Conservation (phyloP, 192 early-diverging fungal species). For the Rhizophagus prolifer region DNA sequence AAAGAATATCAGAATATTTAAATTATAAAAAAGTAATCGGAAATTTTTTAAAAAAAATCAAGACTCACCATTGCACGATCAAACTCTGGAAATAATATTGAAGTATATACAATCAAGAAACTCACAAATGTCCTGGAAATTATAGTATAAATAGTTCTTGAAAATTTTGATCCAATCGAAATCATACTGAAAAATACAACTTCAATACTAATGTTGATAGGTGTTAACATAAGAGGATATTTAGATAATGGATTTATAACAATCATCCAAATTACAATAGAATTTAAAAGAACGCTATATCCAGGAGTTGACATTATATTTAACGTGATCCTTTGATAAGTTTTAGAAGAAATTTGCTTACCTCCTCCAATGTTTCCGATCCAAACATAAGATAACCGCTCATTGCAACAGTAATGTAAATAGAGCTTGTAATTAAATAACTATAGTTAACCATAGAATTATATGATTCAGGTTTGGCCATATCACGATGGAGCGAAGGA, state of each 20-base stretch:
- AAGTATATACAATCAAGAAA: background rate
- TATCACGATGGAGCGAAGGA: conserved; percentile 66
- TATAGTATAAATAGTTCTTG: background rate
- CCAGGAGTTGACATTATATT: conserved; percentile 48
- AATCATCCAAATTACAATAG: conserved; percentile 50
- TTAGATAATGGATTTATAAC: conserved; percentile 63
- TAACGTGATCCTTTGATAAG: conserved; percentile 44
- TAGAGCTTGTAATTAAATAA: conserved; percentile 47
- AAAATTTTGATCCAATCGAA: background rate
- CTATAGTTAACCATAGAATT: conserved; percentile 52
- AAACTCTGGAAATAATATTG: conserved; percentile 13
- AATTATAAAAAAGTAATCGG: no score
- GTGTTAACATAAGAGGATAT: conserved; percentile 50
- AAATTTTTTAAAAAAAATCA: background rate
- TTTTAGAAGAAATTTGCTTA: conserved; percentile 27
- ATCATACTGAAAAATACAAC: background rate
- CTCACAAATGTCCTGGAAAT: background rate
- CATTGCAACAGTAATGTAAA: conserved; percentile 56
- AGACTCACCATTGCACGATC: conserved; percentile 23
- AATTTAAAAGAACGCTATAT: conserved; percentile 45
- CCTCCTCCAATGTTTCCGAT: conserved; percentile 52
- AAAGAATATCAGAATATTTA: no score
- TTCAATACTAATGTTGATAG: conserved; percentile 41
- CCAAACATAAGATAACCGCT: conserved; percentile 77
- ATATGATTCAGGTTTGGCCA: conserved; percentile 56